phyloP scores from a whole-genome alignment of 306 rosid genomes.

The Purshia tridentata region DNA sequence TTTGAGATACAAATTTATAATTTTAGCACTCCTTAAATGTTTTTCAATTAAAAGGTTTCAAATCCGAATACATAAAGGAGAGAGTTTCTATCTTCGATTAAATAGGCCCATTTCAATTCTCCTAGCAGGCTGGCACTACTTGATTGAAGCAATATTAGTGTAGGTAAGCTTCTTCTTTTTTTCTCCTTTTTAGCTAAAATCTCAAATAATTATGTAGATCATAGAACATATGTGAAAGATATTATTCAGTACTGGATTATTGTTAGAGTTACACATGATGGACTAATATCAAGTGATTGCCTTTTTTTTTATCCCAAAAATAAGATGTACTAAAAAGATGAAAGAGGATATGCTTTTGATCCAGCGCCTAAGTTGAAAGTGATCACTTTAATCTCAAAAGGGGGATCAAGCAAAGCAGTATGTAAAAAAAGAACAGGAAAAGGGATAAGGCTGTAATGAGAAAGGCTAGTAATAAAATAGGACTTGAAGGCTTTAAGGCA shows the following conservation, averaged over 20 bases:
- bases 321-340: background rate
- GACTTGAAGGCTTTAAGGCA: background rate
- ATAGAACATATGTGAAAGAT: too few relatives aligned
- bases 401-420: background rate
- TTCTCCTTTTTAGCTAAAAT: too few relatives aligned
- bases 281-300: background rate
- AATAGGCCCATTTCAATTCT: too few relatives aligned
- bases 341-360: constrained; percentile 14
- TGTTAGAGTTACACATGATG: background rate
- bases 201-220: too few relatives aligned
- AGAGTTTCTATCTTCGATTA: too few relatives aligned
- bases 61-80: too few relatives aligned
- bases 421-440: background rate
- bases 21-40: too few relatives aligned
- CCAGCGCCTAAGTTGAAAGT: background rate
- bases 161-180: too few relatives aligned
- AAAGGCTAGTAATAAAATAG: background rate
- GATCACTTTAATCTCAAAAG: background rate
- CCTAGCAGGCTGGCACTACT: too few relatives aligned
- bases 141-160: too few relatives aligned
- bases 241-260: background rate
- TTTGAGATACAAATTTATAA: too few relatives aligned
- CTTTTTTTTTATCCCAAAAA: background rate
- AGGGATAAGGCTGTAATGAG: background rate
- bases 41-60: too few relatives aligned